phyloP scores from a whole-genome alignment of 2,329 filamentous ascomycete species.

The Talaromyces sp. region DNA sequence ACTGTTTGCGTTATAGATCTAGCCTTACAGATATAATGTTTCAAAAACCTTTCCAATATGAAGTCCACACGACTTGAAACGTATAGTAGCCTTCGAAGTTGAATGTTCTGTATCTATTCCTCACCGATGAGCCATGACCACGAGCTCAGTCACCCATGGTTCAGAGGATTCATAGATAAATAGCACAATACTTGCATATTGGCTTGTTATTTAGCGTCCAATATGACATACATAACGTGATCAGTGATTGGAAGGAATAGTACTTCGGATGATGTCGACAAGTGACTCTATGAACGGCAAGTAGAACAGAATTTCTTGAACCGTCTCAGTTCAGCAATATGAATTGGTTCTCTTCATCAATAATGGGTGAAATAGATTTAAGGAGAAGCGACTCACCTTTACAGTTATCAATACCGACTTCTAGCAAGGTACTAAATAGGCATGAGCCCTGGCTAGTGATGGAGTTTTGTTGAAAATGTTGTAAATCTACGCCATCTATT shows the following conservation, averaged over 20 bases:
- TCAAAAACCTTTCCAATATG: neutral
- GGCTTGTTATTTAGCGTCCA: neutral
- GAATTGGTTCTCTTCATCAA: conserved; percentile 7
- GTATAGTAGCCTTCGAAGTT: neutral
- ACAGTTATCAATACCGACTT: neutral
- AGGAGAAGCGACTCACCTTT: neutral
- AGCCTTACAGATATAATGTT: neutral
- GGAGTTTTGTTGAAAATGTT: neutral
- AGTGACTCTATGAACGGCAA: conserved; percentile 8
- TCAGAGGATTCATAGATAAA: neutral
- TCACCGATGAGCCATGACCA: neutral
- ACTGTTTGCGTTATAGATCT: neutral
- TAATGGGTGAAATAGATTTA: neutral
- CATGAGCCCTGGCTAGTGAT: neutral
- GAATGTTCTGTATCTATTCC: too few relatives aligned
- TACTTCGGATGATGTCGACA: conserved; percentile 13
- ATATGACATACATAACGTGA: neutral
- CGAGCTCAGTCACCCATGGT: neutral
- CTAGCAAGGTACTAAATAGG: neutral
- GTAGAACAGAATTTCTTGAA: neutral
- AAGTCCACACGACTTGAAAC: neutral
- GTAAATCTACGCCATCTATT: neutral
- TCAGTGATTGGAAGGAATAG: neutral
- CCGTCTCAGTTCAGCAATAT: conserved; percentile 13
- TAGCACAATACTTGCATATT: neutral